phyloP scores from a whole-genome alignment of 179 eudicot genomes.

The Beta macrorhiza region DNA sequence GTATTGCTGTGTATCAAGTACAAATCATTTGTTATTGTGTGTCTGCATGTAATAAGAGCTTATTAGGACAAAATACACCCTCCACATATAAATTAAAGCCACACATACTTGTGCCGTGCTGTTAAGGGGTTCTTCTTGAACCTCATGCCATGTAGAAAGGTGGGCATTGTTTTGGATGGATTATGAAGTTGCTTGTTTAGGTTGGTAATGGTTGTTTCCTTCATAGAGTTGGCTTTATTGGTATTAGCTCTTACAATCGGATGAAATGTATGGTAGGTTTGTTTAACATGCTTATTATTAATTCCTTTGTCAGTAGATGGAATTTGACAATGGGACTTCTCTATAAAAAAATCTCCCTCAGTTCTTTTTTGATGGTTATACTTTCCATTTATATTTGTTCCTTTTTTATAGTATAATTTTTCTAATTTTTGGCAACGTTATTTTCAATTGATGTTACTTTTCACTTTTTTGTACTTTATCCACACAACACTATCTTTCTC shows the following conservation, averaged over 20 bases:
- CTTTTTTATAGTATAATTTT: too few relatives aligned
- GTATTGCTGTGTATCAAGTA: conserved; percentile 28
- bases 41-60: neutral
- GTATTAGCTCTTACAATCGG: neutral
- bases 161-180: neutral
- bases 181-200: neutral
- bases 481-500: too few relatives aligned
- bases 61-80: neutral
- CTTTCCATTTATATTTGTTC: too few relatives aligned
- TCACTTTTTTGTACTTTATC: too few relatives aligned
- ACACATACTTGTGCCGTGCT: neutral
- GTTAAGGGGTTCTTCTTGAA: neutral
- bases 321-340: neutral
- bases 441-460: too few relatives aligned
- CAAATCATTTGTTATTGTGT: neutral
- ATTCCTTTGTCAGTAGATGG: neutral
- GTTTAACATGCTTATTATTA: neutral
- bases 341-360: too few relatives aligned
- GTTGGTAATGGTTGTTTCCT: neutral
- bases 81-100: neutral
- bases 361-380: too few relatives aligned
- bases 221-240: neutral
- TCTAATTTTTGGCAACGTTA: too few relatives aligned
- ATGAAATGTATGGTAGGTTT: neutral
- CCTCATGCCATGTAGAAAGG: neutral